Percentiles rank a stretch among this genome's conserved stretches.
These are phyloP conservation scores for Royoungia palumana DNA, from an alignment of 768 basidiomycete species.

Conservation along the genomic window DNA sequence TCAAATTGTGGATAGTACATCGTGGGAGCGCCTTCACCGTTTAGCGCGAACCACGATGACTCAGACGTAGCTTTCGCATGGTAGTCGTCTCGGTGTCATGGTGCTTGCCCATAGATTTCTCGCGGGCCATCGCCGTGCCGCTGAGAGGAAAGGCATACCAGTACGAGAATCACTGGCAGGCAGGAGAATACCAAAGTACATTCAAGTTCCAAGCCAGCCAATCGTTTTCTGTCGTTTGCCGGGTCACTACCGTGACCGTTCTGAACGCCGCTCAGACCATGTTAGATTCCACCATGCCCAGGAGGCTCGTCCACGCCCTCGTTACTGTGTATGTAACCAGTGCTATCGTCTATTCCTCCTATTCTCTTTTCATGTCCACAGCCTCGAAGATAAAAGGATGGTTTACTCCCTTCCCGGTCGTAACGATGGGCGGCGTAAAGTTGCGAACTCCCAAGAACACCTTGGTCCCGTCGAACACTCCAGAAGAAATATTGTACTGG, in stretches of 20 bases:
- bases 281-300: slow-evolving; percentile 8
- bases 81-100: too few relatives aligned
- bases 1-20: too few relatives aligned
- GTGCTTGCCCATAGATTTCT: too few relatives aligned
- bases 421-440: not conserved
- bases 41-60: too few relatives aligned
- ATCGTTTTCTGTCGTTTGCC: not conserved
- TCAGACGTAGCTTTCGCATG: too few relatives aligned
- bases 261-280: not conserved
- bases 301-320: slow-evolving; percentile 14
- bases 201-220: slow-evolving; percentile 3
- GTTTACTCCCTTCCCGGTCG: not conserved
- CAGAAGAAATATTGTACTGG: slow-evolving; percentile 24
- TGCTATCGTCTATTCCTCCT: slow-evolving; percentile 33
- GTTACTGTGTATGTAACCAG: slow-evolving; percentile 21
- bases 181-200: slow-evolving; percentile 15
- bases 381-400: slow-evolving; percentile 5
- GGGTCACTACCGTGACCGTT: not conserved
- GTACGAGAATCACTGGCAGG: not conserved
- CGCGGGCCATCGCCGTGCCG: too few relatives aligned
- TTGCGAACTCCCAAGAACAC: slow-evolving; percentile 1
- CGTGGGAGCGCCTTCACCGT: too few relatives aligned
- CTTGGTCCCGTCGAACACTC: not conserved
- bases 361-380: slow-evolving; percentile 17
- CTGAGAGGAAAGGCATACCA: too few relatives aligned